Percentiles rank a stretch among this genome's conserved stretches.
These are phyloP conservation scores for Raffaelea arxii DNA, from an alignment of 2,329 filamentous ascomycete species.

Conservation along the genomic window DNA sequence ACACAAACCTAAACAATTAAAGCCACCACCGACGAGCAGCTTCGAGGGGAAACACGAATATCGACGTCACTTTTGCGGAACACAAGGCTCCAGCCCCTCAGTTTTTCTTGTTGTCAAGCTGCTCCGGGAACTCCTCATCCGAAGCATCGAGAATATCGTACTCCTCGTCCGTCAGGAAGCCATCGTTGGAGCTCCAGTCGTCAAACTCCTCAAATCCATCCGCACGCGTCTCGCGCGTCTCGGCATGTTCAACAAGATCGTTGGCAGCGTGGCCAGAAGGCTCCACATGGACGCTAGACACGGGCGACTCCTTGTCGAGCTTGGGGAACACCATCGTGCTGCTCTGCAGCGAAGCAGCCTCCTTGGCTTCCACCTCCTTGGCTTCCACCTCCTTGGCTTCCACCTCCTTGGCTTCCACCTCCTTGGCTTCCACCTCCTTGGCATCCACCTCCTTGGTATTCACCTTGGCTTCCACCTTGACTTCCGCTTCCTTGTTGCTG, in stretches of 20 bases:
- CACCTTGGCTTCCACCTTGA: constrained; percentile 49
- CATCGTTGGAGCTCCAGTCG: constrained; percentile 53
- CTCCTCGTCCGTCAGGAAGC: constrained; percentile 93
- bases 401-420: constrained; percentile 20
- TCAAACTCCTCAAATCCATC: constrained; percentile 52
- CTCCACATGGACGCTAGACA: constrained; percentile 69
- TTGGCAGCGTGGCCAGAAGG: constrained; percentile 29
- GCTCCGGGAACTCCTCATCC: constrained; percentile 68
- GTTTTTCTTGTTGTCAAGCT: constrained; percentile 23
- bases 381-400: constrained; percentile 56
- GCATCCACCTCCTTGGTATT: constrained; percentile 8
- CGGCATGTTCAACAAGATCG: constrained; percentile 7
- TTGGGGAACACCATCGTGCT: constrained; percentile 95
- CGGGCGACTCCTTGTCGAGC: constrained; percentile 86
- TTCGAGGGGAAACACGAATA: no score
- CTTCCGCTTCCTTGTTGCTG: constrained; percentile 41
- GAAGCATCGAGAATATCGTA: constrained; percentile 95
- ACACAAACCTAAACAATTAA: neutral
- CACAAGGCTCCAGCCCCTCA: no score
- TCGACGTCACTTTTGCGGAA: no score
- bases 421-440: constrained; percentile 12
- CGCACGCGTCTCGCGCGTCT: constrained; percentile 18
- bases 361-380: constrained; percentile 25
- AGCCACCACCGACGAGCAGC: no score
- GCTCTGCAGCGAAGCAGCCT: constrained; percentile 36